These are phyloP conservation scores for Vickermania spadyakhi DNA, from an alignment of 208 protist species.

Conservation along the genomic window DNA sequence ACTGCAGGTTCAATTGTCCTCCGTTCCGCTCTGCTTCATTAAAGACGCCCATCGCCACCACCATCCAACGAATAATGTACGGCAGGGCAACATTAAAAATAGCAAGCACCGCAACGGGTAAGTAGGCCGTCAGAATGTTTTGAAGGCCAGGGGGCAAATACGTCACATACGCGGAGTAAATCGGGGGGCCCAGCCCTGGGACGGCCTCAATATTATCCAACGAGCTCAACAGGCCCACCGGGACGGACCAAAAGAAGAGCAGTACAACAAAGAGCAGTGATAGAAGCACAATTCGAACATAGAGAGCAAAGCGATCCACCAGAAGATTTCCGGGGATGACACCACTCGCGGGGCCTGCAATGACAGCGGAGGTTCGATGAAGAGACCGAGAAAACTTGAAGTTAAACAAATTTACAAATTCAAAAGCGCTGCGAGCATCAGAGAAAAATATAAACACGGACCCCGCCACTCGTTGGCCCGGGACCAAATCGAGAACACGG, in stretches of 20 bases:
- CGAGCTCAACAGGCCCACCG: slow-evolving; percentile 65
- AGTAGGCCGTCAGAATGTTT: slow-evolving; percentile 35
- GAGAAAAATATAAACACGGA: slow-evolving; percentile 67
- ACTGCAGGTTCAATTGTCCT: slow-evolving; percentile 65
- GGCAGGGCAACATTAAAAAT: slow-evolving; percentile 71
- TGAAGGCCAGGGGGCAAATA: slow-evolving; percentile 33
- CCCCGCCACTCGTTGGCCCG: slow-evolving; percentile 19
- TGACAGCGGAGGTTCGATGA: slow-evolving; percentile 30
- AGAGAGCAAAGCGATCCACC: slow-evolving; percentile 24
- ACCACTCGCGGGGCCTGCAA: slow-evolving; percentile 55
- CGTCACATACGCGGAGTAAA: slow-evolving; percentile 18
- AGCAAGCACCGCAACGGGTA: slow-evolving; percentile 55
- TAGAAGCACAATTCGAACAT: slow-evolving; percentile 35
- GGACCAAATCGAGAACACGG: slow-evolving; percentile 25
- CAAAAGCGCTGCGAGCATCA: slow-evolving; percentile 45
- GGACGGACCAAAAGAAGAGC: slow-evolving; percentile 62
- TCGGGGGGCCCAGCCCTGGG: slow-evolving; percentile 24
- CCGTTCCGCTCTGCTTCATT: slow-evolving; percentile 45
- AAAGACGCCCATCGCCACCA: slow-evolving; percentile 61
- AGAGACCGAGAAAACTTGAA: slow-evolving; percentile 23
- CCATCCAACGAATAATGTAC: slow-evolving; percentile 51
- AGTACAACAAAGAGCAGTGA: slow-evolving; percentile 40
- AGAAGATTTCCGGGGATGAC: slow-evolving; percentile 62
- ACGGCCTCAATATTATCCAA: slow-evolving; percentile 52
- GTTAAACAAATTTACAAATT: slow-evolving; percentile 67